These are phyloP conservation scores for Cadophora luteo-olivacea DNA, from an alignment of 2,329 filamentous ascomycete species.

Conservation along the genomic window DNA sequence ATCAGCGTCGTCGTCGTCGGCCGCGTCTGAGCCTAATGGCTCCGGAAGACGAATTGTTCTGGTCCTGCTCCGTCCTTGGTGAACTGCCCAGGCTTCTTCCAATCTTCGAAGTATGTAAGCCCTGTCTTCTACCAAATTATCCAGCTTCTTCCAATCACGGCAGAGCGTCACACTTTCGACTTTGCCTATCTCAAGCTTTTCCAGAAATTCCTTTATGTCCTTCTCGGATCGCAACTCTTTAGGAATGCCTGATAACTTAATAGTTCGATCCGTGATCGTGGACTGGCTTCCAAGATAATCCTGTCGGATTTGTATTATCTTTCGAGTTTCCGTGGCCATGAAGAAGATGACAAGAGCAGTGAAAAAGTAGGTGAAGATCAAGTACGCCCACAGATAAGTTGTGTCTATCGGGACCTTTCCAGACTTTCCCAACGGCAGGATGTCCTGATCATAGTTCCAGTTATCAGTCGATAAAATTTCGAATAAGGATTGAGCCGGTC, in stretches of 20 bases:
- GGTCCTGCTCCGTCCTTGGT: conserved; percentile 64
- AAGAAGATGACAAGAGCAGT: conserved; percentile 82
- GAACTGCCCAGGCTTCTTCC: conserved; percentile 83
- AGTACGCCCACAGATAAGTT: conserved; percentile 86
- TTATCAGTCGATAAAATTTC: conserved; percentile 3
- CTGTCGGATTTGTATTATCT: conserved; percentile 85
- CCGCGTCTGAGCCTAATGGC: conserved; percentile 36
- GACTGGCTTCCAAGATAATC: conserved; percentile 92
- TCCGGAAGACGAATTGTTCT: conserved; percentile 52
- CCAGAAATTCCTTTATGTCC: conserved; percentile 84
- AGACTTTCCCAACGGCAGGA: conserved; percentile 11
- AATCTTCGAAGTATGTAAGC: conserved; percentile 71
- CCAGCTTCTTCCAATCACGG: conserved; percentile 83
- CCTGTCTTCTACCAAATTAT: conserved; percentile 74
- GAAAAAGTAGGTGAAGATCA: conserved; percentile 95
- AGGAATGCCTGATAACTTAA: conserved; percentile 89
- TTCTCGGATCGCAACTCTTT: conserved; percentile 78
- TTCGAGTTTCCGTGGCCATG: conserved; percentile 81
- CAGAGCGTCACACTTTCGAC: conserved; percentile 90
- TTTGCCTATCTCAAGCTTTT: conserved; percentile 85
- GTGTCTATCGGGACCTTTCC: conserved; percentile 31
- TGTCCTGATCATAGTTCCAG: conserved; percentile 17
- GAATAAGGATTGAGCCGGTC: conserved; percentile 15
- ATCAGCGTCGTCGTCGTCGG: conserved; percentile 48
- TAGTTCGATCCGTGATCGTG: conserved; percentile 94